A percentile compares a stretch with the other conserved stretches of the same genome.
Conservation (phyloP, 106 monocot genomes). For the Dendrobium huoshanense region DNA sequence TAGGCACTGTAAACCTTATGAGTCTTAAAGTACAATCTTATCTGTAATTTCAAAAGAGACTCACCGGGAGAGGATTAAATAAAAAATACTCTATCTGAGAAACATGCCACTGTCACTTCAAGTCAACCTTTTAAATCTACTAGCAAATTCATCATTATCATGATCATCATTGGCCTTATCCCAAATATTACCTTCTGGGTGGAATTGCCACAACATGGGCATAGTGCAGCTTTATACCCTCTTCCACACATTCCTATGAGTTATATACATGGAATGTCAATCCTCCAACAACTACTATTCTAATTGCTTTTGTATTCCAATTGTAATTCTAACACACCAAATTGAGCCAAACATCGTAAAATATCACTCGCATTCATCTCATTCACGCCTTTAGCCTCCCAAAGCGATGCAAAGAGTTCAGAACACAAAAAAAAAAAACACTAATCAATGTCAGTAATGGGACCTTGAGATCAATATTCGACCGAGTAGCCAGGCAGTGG, state of each 20-base stretch:
- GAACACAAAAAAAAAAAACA: neutral
- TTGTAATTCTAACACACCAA: neutral
- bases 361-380: neutral
- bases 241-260: neutral
- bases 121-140: neutral
- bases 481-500: constrained; percentile 49
- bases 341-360: neutral
- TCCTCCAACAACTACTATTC: neutral
- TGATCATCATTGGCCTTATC: neutral
- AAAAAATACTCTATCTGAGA: neutral
- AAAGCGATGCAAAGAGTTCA: neutral
- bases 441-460: neutral
- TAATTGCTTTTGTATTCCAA: neutral
- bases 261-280: neutral
- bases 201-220: too few species aligned
- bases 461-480: constrained; percentile 80
- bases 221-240: neutral
- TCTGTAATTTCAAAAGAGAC: neutral
- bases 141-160: neutral
- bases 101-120: neutral
- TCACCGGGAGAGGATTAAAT: neutral
- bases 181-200: neutral
- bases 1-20: neutral
- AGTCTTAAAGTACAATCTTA: neutral
- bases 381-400: neutral